phyloP scores from a whole-genome alignment of 805 yeast genomes.

The Candida nanaspora region DNA sequence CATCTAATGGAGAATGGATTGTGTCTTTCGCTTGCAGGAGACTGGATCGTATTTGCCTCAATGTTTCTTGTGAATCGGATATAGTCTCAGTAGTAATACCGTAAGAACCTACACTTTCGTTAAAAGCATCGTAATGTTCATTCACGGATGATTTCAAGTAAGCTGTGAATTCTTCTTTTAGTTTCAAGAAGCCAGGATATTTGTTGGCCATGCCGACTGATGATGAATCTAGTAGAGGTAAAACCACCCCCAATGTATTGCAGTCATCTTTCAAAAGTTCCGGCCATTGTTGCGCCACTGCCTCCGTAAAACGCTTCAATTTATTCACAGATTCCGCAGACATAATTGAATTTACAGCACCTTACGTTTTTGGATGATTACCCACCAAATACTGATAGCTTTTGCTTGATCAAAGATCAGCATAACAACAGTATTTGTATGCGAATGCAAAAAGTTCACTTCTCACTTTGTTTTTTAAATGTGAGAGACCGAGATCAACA shows the following conservation, averaged over 20 bases:
- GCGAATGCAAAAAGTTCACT: too few species aligned
- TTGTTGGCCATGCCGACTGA: slow-evolving; percentile 87
- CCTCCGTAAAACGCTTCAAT: slow-evolving; percentile 9
- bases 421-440: too few species aligned
- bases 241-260: slow-evolving; percentile 80
- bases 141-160: slow-evolving; percentile 67
- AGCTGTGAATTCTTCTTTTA: slow-evolving; percentile 48
- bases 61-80: slow-evolving; percentile 48
- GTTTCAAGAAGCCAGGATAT: slow-evolving; percentile 53
- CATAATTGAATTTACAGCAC: too few species aligned
- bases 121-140: slow-evolving; percentile 77
- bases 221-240: slow-evolving; percentile 75
- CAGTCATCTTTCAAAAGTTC: slow-evolving; percentile 44
- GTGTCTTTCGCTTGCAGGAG: slow-evolving; percentile 13
- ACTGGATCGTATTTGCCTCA: slow-evolving; percentile 14
- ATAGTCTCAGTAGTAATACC: slow-evolving; percentile 60
- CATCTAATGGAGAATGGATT: slow-evolving; percentile 41
- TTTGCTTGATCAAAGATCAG: too few species aligned
- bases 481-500: too few species aligned
- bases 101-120: slow-evolving; percentile 79
- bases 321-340: slow-evolving; percentile 6
- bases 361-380: too few species aligned
- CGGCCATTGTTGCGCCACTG: slow-evolving; percentile 21
- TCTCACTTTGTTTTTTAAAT: too few species aligned
- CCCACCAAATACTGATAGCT: too few species aligned